Percentiles rank a stretch among this genome's conserved stretches.
phyloP scores from a whole-genome alignment of 2,329 filamentous ascomycete genomes.

The Ascochyta rabiei region DNA sequence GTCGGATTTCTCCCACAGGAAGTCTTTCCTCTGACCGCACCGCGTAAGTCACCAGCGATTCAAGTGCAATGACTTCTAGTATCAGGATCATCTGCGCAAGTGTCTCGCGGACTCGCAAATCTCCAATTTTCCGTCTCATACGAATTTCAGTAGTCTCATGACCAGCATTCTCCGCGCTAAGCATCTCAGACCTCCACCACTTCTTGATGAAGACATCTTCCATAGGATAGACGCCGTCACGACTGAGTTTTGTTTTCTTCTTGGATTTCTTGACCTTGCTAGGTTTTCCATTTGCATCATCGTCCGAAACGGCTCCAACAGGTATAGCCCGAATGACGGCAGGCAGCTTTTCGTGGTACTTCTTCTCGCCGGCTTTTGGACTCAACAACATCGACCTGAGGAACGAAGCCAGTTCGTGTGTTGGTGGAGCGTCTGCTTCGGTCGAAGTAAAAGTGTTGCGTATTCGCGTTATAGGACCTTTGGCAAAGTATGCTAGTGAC shows the following conservation, averaged over 20 bases:
- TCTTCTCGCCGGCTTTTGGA: constrained; percentile 74
- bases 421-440: constrained; percentile 64
- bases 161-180: constrained; percentile 41
- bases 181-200: constrained; percentile 68
- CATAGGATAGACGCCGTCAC: constrained; percentile 69
- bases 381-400: constrained; percentile 72
- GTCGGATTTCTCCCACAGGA: constrained; percentile 25
- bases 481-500: constrained; percentile 82
- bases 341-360: constrained; percentile 75
- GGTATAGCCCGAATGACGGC: constrained; percentile 65
- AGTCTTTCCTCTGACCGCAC: constrained; percentile 30
- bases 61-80: constrained; percentile 75
- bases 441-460: constrained; percentile 72
- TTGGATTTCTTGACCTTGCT: constrained; percentile 47
- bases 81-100: constrained; percentile 81
- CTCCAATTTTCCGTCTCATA: constrained; percentile 67
- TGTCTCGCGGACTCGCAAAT: constrained; percentile 75
- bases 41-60: constrained; percentile 53
- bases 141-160: constrained; percentile 54
- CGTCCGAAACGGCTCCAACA: constrained; percentile 50
- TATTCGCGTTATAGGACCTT: constrained; percentile 77
- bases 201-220: constrained; percentile 69
- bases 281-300: constrained; percentile 46
- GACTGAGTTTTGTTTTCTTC: constrained; percentile 63
- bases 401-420: constrained; percentile 69